A percentile compares a stretch with the other conserved stretches of the same genome.
Evolutionary conservation across 192 early-diverging fungal genomes (phyloP).

Genomic region (Entrophospora sp.): DNA sequence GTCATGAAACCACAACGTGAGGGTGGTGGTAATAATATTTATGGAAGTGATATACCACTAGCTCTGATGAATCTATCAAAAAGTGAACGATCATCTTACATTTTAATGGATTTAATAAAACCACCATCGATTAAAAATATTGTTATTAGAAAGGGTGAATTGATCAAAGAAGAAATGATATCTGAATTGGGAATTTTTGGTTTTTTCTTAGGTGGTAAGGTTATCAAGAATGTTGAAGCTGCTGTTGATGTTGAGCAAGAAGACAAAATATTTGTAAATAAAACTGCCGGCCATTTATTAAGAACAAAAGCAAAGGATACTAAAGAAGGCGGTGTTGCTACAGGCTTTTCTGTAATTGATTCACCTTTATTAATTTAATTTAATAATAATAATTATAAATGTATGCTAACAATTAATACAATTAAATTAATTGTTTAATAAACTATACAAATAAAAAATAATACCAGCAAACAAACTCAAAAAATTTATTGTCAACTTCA

Average conservation of each 20-base stretch:
- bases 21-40: constrained; percentile 88
- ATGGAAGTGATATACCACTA: constrained; percentile 70
- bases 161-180: constrained; percentile 65
- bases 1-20: constrained; percentile 97
- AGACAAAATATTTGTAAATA: constrained; percentile 59
- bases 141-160: constrained; percentile 68
- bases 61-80: constrained; percentile 42
- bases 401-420: too few relatives aligned
- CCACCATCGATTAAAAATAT: constrained; percentile 65
- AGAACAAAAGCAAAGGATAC: constrained; percentile 80
- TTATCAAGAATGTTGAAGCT: too few relatives aligned
- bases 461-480: too few relatives aligned
- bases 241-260: too few relatives aligned
- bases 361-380: constrained; percentile 62
- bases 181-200: constrained; percentile 95
- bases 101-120: constrained; percentile 92
- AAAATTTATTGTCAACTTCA: too few relatives aligned
- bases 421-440: too few relatives aligned
- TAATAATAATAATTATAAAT: neutral
- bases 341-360: constrained; percentile 91
- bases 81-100: constrained; percentile 74
- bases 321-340: constrained; percentile 93
- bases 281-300: constrained; percentile 79
- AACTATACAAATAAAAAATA: too few relatives aligned
- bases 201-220: constrained; percentile 57